These are phyloP conservation scores for Fusarium hainanense DNA, from an alignment of 2,329 filamentous ascomycete genomes.

Conservation along the genomic window DNA sequence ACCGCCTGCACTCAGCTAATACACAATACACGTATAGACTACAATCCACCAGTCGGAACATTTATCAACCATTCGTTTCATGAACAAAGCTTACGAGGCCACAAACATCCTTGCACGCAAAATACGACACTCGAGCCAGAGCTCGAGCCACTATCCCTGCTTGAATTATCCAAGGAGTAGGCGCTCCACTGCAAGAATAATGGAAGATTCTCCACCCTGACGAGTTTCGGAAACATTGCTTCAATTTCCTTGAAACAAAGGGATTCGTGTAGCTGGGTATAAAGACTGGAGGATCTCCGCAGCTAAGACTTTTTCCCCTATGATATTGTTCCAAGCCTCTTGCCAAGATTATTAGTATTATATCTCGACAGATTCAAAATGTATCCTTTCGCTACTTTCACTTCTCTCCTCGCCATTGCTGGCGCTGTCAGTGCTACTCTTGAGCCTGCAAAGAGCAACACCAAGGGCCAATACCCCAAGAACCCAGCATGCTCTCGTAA, in stretches of 20 bases:
- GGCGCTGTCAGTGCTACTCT: constrained; percentile 40
- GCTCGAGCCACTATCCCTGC: constrained; percentile 14
- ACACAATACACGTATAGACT: background rate
- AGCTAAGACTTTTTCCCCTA: background rate
- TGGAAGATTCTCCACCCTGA: constrained; percentile 7
- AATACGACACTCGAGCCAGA: background rate
- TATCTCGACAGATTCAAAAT: constrained; percentile 16
- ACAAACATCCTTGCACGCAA: background rate
- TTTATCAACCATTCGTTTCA: constrained; percentile 2
- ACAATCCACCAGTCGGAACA: constrained; percentile 22
- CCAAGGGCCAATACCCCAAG: constrained; percentile 40
- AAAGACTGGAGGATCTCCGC: background rate
- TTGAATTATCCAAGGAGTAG: constrained; percentile 11
- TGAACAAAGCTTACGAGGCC: constrained; percentile 1
- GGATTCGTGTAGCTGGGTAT: constrained; percentile 4
- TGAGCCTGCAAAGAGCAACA: constrained; percentile 41
- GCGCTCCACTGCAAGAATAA: constrained; percentile 1
- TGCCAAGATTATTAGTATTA: background rate
- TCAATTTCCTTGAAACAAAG: constrained; percentile 31
- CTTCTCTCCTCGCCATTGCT: constrained; percentile 36
- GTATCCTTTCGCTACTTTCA: constrained; percentile 36
- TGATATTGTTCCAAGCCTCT: background rate
- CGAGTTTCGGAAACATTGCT: constrained; percentile 23
- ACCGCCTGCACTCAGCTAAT: background rate
- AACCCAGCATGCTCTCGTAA: constrained; percentile 37